phyloP scores from a whole-genome alignment of 495 filamentous ascomycete genomes.

The Chaetomium tenue region DNA sequence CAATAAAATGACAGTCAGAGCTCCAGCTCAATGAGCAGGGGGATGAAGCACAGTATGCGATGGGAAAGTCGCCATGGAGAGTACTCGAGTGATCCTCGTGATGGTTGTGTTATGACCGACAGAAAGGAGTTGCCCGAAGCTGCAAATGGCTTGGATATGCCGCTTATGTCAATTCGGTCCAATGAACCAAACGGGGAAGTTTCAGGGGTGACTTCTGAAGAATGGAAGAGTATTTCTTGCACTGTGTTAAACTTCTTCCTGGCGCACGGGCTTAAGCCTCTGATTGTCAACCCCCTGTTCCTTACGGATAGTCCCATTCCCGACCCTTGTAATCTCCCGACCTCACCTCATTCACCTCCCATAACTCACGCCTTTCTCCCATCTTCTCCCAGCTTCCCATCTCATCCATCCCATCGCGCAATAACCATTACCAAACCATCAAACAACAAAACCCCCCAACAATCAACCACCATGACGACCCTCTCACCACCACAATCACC shows the following conservation, averaged over 20 bases:
- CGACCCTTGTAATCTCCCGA: neutral
- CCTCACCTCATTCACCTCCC: neutral
- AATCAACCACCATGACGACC: constrained; percentile 8
- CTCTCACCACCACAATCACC: neutral
- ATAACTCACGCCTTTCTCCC: neutral
- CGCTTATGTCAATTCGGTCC: neutral
- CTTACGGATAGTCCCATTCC: neutral
- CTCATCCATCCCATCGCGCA: too few species aligned
- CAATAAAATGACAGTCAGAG: constrained; percentile 2
- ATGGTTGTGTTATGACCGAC: too few species aligned
- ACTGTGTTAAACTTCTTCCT: neutral
- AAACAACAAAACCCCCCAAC: neutral
- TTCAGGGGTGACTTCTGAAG: neutral
- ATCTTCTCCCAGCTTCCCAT: neutral
- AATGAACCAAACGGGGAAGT: neutral
- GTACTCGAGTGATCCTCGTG: neutral
- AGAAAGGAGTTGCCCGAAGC: too few species aligned
- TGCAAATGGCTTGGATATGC: neutral
- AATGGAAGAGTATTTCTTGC: neutral
- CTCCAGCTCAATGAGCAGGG: constrained; percentile 4
- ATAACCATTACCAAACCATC: neutral
- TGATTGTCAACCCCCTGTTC: neutral
- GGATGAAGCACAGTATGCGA: neutral
- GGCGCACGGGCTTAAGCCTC: neutral
- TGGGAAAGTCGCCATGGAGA: neutral